Evolutionary conservation across 1,139 yeast species (phyloP).

Genomic region (Lodderomyces parapsilosis): DNA sequence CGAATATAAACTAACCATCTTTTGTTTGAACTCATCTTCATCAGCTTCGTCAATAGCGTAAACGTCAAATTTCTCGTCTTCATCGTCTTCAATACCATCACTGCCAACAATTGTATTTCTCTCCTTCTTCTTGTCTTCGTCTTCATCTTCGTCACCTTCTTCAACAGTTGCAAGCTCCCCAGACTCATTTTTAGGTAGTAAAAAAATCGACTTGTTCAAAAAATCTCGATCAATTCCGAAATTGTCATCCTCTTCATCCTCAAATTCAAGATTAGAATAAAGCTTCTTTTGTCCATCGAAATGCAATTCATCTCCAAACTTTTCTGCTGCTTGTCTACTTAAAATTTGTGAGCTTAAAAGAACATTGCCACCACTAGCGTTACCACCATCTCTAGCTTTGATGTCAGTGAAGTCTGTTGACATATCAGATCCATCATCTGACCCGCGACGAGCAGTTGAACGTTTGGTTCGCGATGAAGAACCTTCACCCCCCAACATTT

Average conservation of each 20-base stretch:
- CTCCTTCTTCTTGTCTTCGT: not conserved
- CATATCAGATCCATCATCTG: conserved; percentile 9
- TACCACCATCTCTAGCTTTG: conserved; percentile 5
- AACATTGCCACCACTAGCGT: conserved; percentile 4
- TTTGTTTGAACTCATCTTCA: conserved; percentile 41
- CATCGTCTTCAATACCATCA: conserved; percentile 20
- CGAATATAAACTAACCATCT: conserved; percentile 72
- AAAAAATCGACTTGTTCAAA: conserved; percentile 16
- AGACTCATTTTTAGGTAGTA: conserved; percentile 12
- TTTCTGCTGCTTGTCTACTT: conserved; percentile 9
- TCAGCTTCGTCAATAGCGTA: conserved; percentile 19
- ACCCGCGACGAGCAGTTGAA: not conserved
- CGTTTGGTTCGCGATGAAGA: conserved; percentile 36
- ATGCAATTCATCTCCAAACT: conserved; percentile 16
- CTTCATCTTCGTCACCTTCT: conserved; percentile 23
- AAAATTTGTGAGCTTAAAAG: conserved; percentile 15
- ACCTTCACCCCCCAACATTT: conserved; percentile 68
- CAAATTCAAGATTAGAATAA: conserved; percentile 30
- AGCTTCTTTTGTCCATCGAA: conserved; percentile 20
- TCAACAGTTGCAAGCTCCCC: conserved; percentile 14
- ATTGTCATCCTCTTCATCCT: conserved; percentile 18
- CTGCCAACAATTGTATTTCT: not conserved
- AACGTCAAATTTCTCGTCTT: conserved; percentile 23
- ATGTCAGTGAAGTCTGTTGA: conserved; percentile 2
- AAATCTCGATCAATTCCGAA: conserved; percentile 15